Evolutionary conservation across 2,329 filamentous ascomycete genomes (phyloP), one percentile per base, ranked within the genome.

Genomic region (Grosmannia clavigera): DNA sequence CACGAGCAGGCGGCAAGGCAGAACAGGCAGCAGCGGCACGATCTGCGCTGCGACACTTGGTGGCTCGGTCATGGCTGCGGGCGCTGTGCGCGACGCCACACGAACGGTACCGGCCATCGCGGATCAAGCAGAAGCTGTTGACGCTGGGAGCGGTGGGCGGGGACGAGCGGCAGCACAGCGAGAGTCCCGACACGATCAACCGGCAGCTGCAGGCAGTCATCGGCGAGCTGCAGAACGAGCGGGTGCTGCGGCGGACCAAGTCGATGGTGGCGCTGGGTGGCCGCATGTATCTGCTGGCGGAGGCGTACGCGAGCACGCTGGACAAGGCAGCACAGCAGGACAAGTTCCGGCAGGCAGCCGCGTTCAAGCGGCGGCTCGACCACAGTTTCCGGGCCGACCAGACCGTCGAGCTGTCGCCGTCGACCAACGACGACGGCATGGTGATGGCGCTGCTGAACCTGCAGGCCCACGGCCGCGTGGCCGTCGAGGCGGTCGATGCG

Each of bases 381-480:
- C 67, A 67, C 9, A 71, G 73, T 5, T 87, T 87, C 66, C 65
- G 74, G 61, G 61, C 75, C 66, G 67, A 65, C 72, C 57, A 54
- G 70, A 65, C 70, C 70, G 71, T 19, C 67, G 65, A 69, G 1
- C 70, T 88, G 7, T 78, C 81, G 0, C 83, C 81, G 60, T 70
- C 72, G 12, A 71, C 78, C 29, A 80, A 85, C 16, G 76, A 80
- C 38, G 84, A 90, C 64, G 85, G 85, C 31, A 77, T 82, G 35
- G 78, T 87, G 61, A 81, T 90, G 76, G 85, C 83, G 1, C 72
- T 87, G 60, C 77, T 83, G 50, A 88, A 88, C 65, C 70, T 92
- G 59, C 79, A 85, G 62, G 81, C 83, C 0, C 70, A 78, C 57
- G 80, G 81, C 3, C 77, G 80, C 50, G 74, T 90, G 51, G 74